Conservation (phyloP, 768 basidiomycete genomes). For the Dictyophora rubrovolvata region DNA sequence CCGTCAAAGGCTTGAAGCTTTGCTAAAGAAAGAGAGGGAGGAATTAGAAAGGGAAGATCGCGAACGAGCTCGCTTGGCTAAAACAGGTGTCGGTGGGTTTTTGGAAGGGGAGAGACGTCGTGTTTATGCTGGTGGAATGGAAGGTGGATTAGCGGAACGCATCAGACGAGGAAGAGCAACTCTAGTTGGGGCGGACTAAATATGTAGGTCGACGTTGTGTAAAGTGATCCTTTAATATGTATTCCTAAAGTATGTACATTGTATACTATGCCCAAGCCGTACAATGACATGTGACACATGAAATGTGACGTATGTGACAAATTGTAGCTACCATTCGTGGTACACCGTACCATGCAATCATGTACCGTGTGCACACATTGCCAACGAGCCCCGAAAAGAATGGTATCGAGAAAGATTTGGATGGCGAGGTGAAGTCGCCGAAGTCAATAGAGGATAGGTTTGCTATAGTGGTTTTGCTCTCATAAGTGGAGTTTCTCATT, state of each 20-base stretch:
- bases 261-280: too few relatives aligned
- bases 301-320: neutral
- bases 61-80: constrained; percentile 37
- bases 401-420: neutral
- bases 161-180: constrained; percentile 63
- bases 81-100: constrained; percentile 72
- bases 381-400: neutral
- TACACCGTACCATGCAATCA: neutral
- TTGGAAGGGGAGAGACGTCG: constrained; percentile 72
- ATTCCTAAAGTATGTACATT: neutral
- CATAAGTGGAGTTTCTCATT: neutral
- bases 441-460: constrained; percentile 7
- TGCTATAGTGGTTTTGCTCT: neutral
- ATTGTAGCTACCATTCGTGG: neutral
- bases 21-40: constrained; percentile 69
- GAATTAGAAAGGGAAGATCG: constrained; percentile 65
- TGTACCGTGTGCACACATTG: constrained; percentile 9
- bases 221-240: neutral
- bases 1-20: constrained; percentile 53
- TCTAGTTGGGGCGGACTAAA: constrained; percentile 33
- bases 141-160: constrained; percentile 69
- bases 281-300: neutral
- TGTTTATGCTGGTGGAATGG: constrained; percentile 55
- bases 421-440: neutral
- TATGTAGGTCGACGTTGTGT: neutral